These are phyloP conservation scores for Dryas integrifolia DNA, from an alignment of 331 rosid species.

Conservation along the genomic window DNA sequence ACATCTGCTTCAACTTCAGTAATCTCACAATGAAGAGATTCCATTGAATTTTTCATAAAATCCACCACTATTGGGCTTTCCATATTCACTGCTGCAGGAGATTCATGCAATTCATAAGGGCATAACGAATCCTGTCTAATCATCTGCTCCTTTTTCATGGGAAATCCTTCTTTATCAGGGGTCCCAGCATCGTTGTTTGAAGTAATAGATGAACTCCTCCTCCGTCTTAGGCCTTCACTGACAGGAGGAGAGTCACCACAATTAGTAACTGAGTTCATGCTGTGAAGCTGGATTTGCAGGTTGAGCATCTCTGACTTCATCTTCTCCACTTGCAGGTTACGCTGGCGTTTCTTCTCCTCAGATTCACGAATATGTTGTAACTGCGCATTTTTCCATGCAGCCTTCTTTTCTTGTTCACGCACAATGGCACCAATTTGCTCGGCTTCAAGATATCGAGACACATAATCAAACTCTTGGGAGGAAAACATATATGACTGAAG, in stretches of 20 bases:
- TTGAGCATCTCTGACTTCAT: slow-evolving; percentile 98
- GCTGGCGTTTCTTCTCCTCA: slow-evolving; percentile 72
- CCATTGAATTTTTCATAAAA: slow-evolving; percentile 42
- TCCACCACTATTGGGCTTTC: slow-evolving; percentile 51
- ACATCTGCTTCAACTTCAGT: slow-evolving; percentile 57
- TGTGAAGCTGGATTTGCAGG: slow-evolving; percentile 77
- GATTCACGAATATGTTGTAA: slow-evolving; percentile 75
- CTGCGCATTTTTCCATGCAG: slow-evolving; percentile 96
- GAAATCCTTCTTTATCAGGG: slow-evolving; percentile 42
- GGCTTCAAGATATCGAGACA: slow-evolving; percentile 88
- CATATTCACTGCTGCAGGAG: slow-evolving; percentile 42
- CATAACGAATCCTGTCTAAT: slow-evolving; percentile 49
- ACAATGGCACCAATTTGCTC: slow-evolving; percentile 99
- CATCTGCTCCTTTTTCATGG: slow-evolving; percentile 37
- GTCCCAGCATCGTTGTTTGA: slow-evolving; percentile 46
- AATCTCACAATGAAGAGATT: slow-evolving; percentile 60
- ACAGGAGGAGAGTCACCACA: slow-evolving; percentile 53
- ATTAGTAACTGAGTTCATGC: slow-evolving; percentile 51
- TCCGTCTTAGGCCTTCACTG: slow-evolving; percentile 66
- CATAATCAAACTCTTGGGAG: slow-evolving; percentile 82
- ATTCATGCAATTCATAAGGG: slow-evolving; percentile 45
- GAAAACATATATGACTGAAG: slow-evolving; percentile 95
- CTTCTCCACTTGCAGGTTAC: slow-evolving; percentile 97
- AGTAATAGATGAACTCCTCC: slow-evolving; percentile 55
- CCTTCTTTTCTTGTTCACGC: slow-evolving; percentile 92